Conservation (phyloP, 805 yeast genomes). For the Candida argentea region DNA sequence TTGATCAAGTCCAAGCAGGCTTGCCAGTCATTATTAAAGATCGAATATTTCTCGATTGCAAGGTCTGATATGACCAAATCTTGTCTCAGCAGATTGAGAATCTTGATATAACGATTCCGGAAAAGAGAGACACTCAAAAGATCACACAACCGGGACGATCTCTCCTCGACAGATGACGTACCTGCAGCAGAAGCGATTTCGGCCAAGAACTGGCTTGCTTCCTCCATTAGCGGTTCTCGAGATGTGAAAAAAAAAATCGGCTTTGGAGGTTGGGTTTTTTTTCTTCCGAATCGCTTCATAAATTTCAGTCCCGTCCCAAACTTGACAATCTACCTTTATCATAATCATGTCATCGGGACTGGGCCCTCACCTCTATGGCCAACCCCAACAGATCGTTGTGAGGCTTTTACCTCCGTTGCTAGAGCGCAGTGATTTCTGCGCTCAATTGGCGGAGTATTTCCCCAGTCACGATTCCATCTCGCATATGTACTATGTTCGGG, state of each 20-base stretch:
- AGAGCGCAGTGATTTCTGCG: constrained; percentile 7
- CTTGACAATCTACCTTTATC: no score
- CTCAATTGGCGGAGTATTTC: constrained; percentile 12
- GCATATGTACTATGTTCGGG: constrained; percentile 9
- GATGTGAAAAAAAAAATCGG: not conserved
- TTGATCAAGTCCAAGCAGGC: constrained; percentile 36
- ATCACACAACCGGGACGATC: constrained; percentile 10
- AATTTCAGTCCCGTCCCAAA: not conserved
- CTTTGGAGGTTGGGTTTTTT: not conserved
- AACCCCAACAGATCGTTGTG: not conserved
- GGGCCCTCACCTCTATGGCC: no score
- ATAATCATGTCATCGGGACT: no score
- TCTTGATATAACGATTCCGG: constrained; percentile 15
- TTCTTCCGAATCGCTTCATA: not conserved
- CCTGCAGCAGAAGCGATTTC: constrained; percentile 22
- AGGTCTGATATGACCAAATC: constrained; percentile 7
- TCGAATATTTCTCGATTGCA: constrained; percentile 13
- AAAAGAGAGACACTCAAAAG: constrained; percentile 17
- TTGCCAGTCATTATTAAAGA: constrained; percentile 29
- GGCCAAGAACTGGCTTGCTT: constrained; percentile 12
- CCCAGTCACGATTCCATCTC: constrained; percentile 1
- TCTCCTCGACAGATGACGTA: no score
- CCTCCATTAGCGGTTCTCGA: not conserved
- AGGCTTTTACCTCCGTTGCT: constrained; percentile 18
- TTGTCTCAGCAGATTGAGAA: constrained; percentile 9